Base-by-base conservation (phyloP, 768 basidiomycete genomes). In the Clathrus columnatus region DNA sequence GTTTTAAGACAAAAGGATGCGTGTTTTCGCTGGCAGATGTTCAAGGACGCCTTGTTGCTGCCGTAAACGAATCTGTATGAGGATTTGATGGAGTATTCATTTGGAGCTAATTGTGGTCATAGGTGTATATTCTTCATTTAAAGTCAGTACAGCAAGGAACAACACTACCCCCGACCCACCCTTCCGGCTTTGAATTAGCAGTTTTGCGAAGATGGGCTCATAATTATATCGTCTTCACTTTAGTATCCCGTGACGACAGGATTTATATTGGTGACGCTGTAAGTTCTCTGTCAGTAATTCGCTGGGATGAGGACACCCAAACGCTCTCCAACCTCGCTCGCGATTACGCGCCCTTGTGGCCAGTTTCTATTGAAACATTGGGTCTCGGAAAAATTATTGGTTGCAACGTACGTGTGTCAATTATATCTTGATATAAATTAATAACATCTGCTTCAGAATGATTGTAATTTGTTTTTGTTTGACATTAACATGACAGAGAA, bases 211-310 rank as follows among this genome's bases (percentile, higher is more conserved):
- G 78, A 36, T 93, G 90, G 85, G 83, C 86, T 60, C 87, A 91
- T 64, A 91, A 88, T 54, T 92, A 93, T 68, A 58, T 87, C 55
- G 81, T 93, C 26, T 81, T 79, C 4, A 82, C 79, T 54, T 68
- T 96, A 20, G 80, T 77, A 0, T 70, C 79, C 2, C 76, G 75
- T 47, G 76, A 72, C 2, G 68, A 82, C 57, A 70, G 69, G 46
- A 65, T 95, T 23, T 68, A 87, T 17, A 76, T 83, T n/a, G 88
- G 87, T 30, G 93, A 96, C 63, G 82, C 84, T 7, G 78, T 94
- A 24, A 82, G 80, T 64, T 91, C 91, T 0, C 75, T 94, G 17
- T 84, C 90, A 2, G 60, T 91, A 24, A 70, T 94, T 28, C 76
- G 76, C 54, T 66, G 85, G 50, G 58, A 61, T 1, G 71, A 70